A percentile compares a stretch with the other conserved stretches of the same genome.
Conservation (phyloP, 2,329 filamentous ascomycete genomes). For the Fusarium compactum region DNA sequence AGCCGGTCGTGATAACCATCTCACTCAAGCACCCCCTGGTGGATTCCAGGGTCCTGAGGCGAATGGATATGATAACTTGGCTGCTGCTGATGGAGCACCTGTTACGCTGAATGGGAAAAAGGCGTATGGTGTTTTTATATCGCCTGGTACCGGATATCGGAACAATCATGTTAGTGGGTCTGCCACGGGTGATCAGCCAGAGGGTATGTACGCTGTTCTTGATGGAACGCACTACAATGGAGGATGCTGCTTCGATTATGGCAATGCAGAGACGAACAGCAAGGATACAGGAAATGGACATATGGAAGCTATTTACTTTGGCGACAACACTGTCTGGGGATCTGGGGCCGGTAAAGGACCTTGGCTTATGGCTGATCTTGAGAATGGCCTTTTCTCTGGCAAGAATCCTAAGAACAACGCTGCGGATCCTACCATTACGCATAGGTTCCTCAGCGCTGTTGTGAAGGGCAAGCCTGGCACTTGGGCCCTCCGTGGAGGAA, state of each 20-base stretch:
- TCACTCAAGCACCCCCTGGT: conserved; percentile 68
- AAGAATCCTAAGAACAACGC: conserved; percentile 21
- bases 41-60: conserved; percentile 55
- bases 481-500: conserved; percentile 23
- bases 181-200: conserved; percentile 13
- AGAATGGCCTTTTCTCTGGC: conserved; percentile 75
- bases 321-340: conserved; percentile 66
- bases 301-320: conserved; percentile 78
- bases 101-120: conserved; percentile 32
- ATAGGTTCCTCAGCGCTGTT: conserved; percentile 16
- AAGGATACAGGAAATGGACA: conserved; percentile 70
- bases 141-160: conserved; percentile 23
- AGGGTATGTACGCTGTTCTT: conserved; percentile 31
- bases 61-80: conserved; percentile 25
- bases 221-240: conserved; percentile 33
- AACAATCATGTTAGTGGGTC: conserved; percentile 22
- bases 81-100: conserved; percentile 24
- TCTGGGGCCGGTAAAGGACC: conserved; percentile 69
- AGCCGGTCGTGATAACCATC: conserved; percentile 70
- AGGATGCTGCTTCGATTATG: conserved; percentile 29
- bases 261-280: conserved; percentile 58
- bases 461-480: conserved; percentile 18
- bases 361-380: conserved; percentile 77
- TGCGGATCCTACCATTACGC: conserved; percentile 5
- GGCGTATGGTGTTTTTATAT: conserved; percentile 29